Evolutionary conservation across 148 eudicot species (phyloP).

Genomic region (Camellia granthamiana): DNA sequence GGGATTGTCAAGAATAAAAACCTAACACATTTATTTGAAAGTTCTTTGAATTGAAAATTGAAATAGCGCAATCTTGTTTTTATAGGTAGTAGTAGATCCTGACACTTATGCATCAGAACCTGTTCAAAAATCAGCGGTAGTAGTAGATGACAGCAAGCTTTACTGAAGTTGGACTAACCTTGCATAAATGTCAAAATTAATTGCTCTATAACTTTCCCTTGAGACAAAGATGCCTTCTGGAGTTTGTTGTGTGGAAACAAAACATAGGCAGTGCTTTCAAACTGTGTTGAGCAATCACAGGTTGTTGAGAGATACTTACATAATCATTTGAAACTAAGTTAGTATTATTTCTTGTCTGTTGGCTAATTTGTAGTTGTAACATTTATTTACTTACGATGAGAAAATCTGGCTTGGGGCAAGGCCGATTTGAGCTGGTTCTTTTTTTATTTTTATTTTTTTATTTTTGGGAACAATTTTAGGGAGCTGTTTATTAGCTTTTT

Average conservation of each 20-base stretch:
- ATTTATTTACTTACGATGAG: too few species aligned
- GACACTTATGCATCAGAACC: not conserved
- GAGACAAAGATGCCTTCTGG: not conserved
- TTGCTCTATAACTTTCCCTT: not conserved
- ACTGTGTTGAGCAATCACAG: not conserved
- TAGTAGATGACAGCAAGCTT: conserved; percentile 16
- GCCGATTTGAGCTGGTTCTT: too few species aligned
- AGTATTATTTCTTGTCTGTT: not conserved
- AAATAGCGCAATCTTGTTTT: not conserved
- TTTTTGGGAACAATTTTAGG: too few species aligned
- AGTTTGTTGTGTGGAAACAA: not conserved
- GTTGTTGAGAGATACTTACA: not conserved
- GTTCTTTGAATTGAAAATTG: not conserved
- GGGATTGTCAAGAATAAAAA: too few species aligned
- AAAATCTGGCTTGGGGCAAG: not conserved
- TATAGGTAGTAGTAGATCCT: conserved; percentile 11
- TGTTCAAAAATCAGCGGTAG: not conserved
- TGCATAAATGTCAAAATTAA: not conserved
- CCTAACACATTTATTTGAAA: not conserved
- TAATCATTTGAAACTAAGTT: not conserved
- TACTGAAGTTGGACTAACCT: conserved; percentile 10
- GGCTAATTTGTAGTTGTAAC: not conserved
- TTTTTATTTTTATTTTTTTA: too few species aligned
- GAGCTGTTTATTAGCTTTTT: too few species aligned
- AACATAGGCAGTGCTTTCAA: not conserved